phyloP scores from a whole-genome alignment of 2,329 filamentous ascomycete species.

The Ophiostoma populinum region DNA sequence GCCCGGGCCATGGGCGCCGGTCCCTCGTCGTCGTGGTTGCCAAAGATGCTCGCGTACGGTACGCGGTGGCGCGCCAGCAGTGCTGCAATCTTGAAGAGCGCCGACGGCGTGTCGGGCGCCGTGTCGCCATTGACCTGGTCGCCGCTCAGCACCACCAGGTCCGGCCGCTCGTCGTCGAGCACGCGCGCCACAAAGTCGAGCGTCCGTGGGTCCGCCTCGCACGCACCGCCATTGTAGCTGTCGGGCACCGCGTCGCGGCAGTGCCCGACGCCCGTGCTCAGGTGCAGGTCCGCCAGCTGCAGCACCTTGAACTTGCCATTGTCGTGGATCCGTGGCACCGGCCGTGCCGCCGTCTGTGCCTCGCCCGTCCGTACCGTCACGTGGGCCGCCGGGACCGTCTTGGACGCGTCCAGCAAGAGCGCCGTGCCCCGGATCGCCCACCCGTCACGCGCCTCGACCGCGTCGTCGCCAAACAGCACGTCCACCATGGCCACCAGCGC shows the following conservation, averaged over 20 bases:
- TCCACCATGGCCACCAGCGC: conserved; percentile 66
- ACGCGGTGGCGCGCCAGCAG: conserved; percentile 75
- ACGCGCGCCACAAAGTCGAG: conserved; percentile 73
- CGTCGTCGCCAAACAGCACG: conserved; percentile 77
- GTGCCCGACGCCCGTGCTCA: conserved; percentile 72
- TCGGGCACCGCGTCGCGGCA: conserved; percentile 79
- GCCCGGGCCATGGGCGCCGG: conserved; percentile 46
- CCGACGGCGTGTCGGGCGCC: conserved; percentile 76
- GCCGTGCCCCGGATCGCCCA: conserved; percentile 68
- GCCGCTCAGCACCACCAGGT: conserved; percentile 78
- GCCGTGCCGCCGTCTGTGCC: conserved; percentile 46
- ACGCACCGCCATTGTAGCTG: conserved; percentile 53
- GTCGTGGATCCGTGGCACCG: conserved; percentile 60
- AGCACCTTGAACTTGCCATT: conserved; percentile 95
- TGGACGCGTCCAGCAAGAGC: conserved; percentile 48
- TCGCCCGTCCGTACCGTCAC: conserved; percentile 63
- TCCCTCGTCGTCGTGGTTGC: conserved; percentile 92
- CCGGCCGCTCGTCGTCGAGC: conserved; percentile 82
- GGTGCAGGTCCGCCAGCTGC: conserved; percentile 85
- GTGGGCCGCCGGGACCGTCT: conserved; percentile 49
- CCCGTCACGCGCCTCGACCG: conserved; percentile 70
- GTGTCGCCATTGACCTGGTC: conserved; percentile 94
- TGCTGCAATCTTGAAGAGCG: conserved; percentile 83
- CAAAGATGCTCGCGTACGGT: conserved; percentile 83
- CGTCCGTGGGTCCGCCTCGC: conserved; percentile 82